Conservation (phyloP, 768 basidiomycete genomes). For the Pisolithus tinctorius region DNA sequence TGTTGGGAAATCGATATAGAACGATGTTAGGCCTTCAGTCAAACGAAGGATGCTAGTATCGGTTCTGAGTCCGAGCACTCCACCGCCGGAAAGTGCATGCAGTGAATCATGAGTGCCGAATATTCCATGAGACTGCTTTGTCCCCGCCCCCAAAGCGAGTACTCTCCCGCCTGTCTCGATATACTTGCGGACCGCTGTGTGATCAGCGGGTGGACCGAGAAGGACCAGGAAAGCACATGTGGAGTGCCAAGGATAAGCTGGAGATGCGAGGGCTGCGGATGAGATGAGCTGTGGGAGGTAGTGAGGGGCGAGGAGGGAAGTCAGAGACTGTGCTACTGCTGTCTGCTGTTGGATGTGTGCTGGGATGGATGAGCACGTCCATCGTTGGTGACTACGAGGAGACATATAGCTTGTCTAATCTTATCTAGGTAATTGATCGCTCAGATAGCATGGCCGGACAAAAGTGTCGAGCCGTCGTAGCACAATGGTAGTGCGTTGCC, state of each 20-base stretch:
- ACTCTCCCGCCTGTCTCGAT: slow-evolving; percentile 65
- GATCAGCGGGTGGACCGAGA: slow-evolving; percentile 46
- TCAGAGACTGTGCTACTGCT: slow-evolving; percentile 44
- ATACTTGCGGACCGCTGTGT: slow-evolving; percentile 48
- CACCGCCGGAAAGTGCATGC: slow-evolving; percentile 33
- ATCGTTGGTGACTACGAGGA: slow-evolving; percentile 26
- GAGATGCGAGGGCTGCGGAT: slow-evolving; percentile 45
- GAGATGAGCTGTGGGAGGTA: slow-evolving; percentile 74
- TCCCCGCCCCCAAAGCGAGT: slow-evolving; percentile 58
- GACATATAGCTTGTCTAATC: not conserved
- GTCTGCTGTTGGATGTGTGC: slow-evolving; percentile 48
- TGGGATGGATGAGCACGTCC: slow-evolving; percentile 73
- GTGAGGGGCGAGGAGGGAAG: slow-evolving; percentile 55
- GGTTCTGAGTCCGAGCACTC: slow-evolving; percentile 26
- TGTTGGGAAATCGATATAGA: slow-evolving; percentile 23
- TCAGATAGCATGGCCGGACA: not conserved
- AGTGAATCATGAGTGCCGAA: slow-evolving; percentile 29
- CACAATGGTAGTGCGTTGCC: slow-evolving; percentile 35
- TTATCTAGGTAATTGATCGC: not conserved
- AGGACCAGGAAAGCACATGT: slow-evolving; percentile 77
- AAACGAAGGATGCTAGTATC: slow-evolving; percentile 22
- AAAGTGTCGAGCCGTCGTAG: slow-evolving; percentile 27
- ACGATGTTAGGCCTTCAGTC: slow-evolving; percentile 13
- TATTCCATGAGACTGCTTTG: slow-evolving; percentile 40
- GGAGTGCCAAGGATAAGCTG: slow-evolving; percentile 67